A percentile compares a stretch with the other conserved stretches of the same genome.
Evolutionary conservation across 495 filamentous ascomycete genomes (phyloP).

Genomic region (Neurospora sp.): DNA sequence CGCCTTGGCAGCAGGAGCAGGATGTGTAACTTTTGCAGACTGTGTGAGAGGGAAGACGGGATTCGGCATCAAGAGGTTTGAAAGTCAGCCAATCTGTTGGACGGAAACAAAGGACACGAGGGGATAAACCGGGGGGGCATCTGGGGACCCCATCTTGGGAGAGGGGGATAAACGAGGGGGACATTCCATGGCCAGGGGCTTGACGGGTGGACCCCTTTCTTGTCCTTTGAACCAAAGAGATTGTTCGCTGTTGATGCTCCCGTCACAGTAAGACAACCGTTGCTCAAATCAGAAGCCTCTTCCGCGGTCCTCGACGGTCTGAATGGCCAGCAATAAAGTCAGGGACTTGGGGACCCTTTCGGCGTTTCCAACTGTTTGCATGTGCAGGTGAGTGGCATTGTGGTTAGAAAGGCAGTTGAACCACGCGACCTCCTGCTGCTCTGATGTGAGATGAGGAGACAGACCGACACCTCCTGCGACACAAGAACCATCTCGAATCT

Average conservation of each 20-base stretch:
- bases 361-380: not conserved
- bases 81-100: not conserved
- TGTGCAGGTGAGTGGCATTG: not conserved
- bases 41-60: not conserved
- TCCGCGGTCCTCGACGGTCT: too few species aligned
- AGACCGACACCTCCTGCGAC: not conserved
- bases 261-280: too few species aligned
- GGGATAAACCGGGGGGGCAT: not conserved
- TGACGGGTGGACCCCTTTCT: too few species aligned
- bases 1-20: not conserved
- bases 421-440: not conserved
- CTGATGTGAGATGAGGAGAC: not conserved
- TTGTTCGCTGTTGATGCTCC: too few species aligned
- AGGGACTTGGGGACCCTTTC: not conserved
- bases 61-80: not conserved
- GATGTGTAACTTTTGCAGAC: not conserved
- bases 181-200: not conserved
- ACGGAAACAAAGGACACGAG: not conserved
- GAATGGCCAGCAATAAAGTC: too few species aligned
- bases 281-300: too few species aligned
- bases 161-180: not conserved
- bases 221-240: too few species aligned
- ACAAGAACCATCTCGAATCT: not conserved
- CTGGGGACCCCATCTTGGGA: not conserved
- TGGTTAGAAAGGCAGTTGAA: not conserved